Base-by-base conservation (phyloP, 2,329 filamentous ascomycete species). In the Pseudogymnoascus sp. region DNA sequence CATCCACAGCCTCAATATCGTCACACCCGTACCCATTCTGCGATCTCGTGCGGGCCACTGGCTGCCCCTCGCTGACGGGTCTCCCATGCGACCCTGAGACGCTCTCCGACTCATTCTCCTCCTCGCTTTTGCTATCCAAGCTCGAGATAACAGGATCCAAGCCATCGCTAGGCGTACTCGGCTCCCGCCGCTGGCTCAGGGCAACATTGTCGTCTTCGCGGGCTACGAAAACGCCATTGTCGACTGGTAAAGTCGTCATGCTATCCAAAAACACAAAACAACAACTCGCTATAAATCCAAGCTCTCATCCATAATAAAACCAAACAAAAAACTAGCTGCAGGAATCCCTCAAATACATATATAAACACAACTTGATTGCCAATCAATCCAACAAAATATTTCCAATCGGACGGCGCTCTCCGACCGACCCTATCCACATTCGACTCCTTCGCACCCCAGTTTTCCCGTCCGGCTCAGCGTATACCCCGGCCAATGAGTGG, bases 1-100 rank as follows among this genome's bases (percentile, higher is more conserved):
- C 68, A 27, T 65, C 69, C 36, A 64, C 69, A 9, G 64, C 65
- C 52, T 69, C 70, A 52, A 60, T 61, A n/a, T 64, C 64, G 3
- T 60, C 66, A 2, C 48, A 70, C n/a, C 70, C 71, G 65, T 71
- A 73, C 27, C 72, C 71, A 66, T 73, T 73, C 27, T 70, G 66
- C 35, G 69, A 69, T 10, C 70, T 58, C 6, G 52, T 59, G 13
- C 45, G 62, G 9, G 45, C n/a, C 45, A 31, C 25, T 13, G 45
- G 25, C 13, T 52, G 45, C 27, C 27, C 45, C 45, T 9, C 45
- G 27, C 42, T 31, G 42, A 52, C 25, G 1, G 42, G 42, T 9
- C 42, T 21, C 13, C 7, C 25, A 52, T 52, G 25, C 10, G 42
- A 52, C 25, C 15, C 45, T 15, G 45, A 12, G 25, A 13, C 7